Evolutionary conservation across 2,329 filamentous ascomycete species (phyloP).

Genomic region (Rosellinia necatrix): DNA sequence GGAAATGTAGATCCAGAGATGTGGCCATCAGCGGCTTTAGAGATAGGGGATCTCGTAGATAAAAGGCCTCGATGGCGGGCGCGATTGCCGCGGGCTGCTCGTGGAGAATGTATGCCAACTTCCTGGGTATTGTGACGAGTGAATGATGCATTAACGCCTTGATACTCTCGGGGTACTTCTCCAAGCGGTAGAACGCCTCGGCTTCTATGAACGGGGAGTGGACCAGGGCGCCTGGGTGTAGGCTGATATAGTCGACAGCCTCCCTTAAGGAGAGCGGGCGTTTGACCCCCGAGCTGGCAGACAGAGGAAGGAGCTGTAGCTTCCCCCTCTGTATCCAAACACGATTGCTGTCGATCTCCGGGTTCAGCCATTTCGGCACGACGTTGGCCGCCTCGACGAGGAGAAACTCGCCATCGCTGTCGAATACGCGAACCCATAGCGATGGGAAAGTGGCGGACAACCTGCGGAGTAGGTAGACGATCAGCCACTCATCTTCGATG

Average conservation of each 20-base stretch:
- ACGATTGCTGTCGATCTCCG: slow-evolving; percentile 84
- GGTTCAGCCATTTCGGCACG: slow-evolving; percentile 87
- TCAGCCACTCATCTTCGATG: slow-evolving; percentile 95
- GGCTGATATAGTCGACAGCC: slow-evolving; percentile 65
- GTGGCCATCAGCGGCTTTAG: slow-evolving; percentile 69
- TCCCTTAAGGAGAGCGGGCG: slow-evolving; percentile 63
- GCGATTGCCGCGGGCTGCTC: slow-evolving; percentile 76
- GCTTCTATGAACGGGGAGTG: slow-evolving; percentile 77
- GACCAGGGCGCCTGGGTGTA: slow-evolving; percentile 62
- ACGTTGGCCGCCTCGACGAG: slow-evolving; percentile 90
- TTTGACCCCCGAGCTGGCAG: slow-evolving; percentile 43
- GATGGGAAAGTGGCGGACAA: slow-evolving; percentile 73
- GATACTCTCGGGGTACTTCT: slow-evolving; percentile 81
- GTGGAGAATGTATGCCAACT: slow-evolving; percentile 79
- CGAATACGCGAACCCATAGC: slow-evolving; percentile 81
- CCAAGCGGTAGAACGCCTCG: slow-evolving; percentile 87
- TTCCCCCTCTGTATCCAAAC: slow-evolving; percentile 85
- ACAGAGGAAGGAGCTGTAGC: slow-evolving; percentile 72
- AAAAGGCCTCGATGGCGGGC: slow-evolving; percentile 87
- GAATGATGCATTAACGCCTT: slow-evolving; percentile 76
- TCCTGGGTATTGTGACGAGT: slow-evolving; percentile 75
- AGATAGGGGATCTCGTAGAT: slow-evolving; percentile 80
- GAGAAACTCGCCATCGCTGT: slow-evolving; percentile 93
- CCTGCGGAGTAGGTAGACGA: slow-evolving; percentile 86
- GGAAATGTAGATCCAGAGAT: slow-evolving; percentile 63